These are phyloP conservation scores for Stachybotrys chartarum DNA, from an alignment of 2,329 filamentous ascomycete species.

Conservation along the genomic window DNA sequence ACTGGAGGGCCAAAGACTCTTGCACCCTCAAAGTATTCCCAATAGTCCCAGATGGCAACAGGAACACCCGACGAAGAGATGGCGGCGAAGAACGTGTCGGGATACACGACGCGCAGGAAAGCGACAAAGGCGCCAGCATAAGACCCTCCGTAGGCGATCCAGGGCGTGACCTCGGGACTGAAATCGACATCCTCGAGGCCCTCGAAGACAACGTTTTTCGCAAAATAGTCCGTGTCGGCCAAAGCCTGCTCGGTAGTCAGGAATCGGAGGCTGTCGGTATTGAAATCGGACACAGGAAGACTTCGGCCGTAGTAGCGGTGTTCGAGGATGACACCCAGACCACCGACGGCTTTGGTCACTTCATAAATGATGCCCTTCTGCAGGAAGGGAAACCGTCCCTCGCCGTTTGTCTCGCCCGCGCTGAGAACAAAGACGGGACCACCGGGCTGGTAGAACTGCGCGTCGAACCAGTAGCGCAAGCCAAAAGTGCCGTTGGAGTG, in stretches of 20 bases:
- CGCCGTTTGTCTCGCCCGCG: conserved; percentile 61
- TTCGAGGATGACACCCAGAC: conserved; percentile 74
- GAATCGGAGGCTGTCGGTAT: conserved; percentile 67
- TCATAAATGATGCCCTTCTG: conserved; percentile 72
- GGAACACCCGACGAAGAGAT: conserved; percentile 79
- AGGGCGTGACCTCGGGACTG: conserved; percentile 58
- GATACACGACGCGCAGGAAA: conserved; percentile 69
- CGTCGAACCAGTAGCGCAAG: conserved; percentile 79
- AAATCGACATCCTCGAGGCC: conserved; percentile 62
- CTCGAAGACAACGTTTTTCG: conserved; percentile 61
- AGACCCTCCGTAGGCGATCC: conserved; percentile 75
- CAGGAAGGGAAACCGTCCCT: conserved; percentile 59
- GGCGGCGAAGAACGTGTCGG: conserved; percentile 68
- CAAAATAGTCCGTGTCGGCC: conserved; percentile 77
- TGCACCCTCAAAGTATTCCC: conserved; percentile 50
- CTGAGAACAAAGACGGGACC: conserved; percentile 76
- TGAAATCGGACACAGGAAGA: conserved; percentile 59
- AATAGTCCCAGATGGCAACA: conserved; percentile 71
- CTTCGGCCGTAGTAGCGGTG: conserved; percentile 82
- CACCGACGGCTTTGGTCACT: conserved; percentile 62
- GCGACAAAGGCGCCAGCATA: conserved; percentile 78
- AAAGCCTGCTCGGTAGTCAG: conserved; percentile 76
- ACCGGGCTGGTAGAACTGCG: conserved; percentile 64
- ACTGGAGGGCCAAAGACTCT: conserved; percentile 42
- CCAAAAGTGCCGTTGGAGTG: conserved; percentile 62